A percentile compares a stretch with the other conserved stretches of the same genome.
Evolutionary conservation across 495 filamentous ascomycete genomes (phyloP).

Genomic region (Pseudevernia furfuracea): DNA sequence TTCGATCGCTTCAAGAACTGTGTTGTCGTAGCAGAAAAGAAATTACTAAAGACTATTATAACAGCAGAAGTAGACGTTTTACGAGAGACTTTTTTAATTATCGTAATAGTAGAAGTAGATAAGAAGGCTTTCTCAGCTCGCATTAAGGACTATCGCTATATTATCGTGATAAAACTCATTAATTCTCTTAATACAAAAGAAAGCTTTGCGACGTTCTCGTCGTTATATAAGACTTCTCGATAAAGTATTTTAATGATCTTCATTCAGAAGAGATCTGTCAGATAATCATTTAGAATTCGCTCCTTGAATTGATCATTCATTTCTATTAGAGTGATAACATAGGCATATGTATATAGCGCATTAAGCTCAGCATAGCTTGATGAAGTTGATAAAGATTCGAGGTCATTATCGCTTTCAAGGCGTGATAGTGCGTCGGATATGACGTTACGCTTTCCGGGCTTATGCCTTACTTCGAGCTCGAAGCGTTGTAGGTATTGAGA

Average conservation of each 20-base stretch:
- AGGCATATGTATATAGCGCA: neutral
- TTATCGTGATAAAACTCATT: too few relatives aligned
- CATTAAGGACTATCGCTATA: too few relatives aligned
- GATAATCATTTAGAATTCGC: neutral
- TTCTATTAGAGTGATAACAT: constrained; percentile 5
- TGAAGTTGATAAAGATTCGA: neutral
- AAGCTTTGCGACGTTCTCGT: too few relatives aligned
- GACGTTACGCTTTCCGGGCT: constrained; percentile 11
- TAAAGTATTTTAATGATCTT: too few relatives aligned
- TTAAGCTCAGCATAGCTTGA: neutral
- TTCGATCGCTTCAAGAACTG: too few relatives aligned
- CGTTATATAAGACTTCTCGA: too few relatives aligned
- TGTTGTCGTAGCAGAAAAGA: too few relatives aligned
- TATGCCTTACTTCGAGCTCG: constrained; percentile 11
- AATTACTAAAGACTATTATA: too few relatives aligned
- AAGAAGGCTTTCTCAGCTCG: too few relatives aligned
- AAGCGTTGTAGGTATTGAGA: constrained; percentile 11
- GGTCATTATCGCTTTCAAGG: neutral
- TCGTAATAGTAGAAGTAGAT: too few relatives aligned
- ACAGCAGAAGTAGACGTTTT: neutral
- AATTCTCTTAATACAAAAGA: too few relatives aligned
- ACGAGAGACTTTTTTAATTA: too few relatives aligned
- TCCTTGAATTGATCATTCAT: neutral
- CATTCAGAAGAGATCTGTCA: neutral
- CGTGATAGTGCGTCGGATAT: neutral